These are phyloP conservation scores for Diutina pseudorugosa DNA, from an alignment of 1,139 yeast species.

Conservation along the genomic window DNA sequence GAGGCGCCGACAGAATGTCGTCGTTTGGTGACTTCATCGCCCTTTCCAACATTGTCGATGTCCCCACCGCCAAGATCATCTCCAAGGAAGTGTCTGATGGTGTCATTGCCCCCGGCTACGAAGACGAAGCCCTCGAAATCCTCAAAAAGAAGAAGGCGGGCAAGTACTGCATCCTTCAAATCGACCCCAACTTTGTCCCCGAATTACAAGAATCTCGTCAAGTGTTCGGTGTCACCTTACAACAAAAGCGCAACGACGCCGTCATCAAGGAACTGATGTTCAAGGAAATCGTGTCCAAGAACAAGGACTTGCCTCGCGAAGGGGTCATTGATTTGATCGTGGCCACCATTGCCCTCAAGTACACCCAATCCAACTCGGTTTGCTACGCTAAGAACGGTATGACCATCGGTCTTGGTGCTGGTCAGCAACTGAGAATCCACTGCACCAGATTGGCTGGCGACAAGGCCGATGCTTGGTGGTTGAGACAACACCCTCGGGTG, in stretches of 20 bases:
- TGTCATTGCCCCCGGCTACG: constrained; percentile 95
- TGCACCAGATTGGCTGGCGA: constrained; percentile 99
- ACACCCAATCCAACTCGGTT: constrained; percentile 96
- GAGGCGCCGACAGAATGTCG: constrained; percentile 99
- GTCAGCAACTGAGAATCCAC: constrained; percentile 98
- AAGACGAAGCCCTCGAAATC: constrained; percentile 81
- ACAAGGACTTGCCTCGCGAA: constrained; percentile 81
- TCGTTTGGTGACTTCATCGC: constrained; percentile 98
- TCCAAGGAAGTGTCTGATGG: constrained; percentile 97
- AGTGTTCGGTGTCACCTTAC: constrained; percentile 89
- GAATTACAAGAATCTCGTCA: constrained; percentile 78
- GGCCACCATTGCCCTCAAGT: constrained; percentile 92
- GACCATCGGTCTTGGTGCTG: constrained; percentile 98
- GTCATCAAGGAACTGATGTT: constrained; percentile 77
- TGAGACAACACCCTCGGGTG: constrained; percentile 94
- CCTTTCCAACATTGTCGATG: constrained; percentile 87
- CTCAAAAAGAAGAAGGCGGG: constrained; percentile 92
- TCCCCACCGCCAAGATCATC: constrained; percentile 93
- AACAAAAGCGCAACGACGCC: constrained; percentile 97
- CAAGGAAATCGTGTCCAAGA: constrained; percentile 81
- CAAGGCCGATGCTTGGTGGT: constrained; percentile 99
- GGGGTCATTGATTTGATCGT: constrained; percentile 89
- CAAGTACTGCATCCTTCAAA: constrained; percentile 90
- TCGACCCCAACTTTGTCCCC: constrained; percentile 89
- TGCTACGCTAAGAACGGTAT: constrained; percentile 98